These are phyloP conservation scores for Neckera pumila DNA, from an alignment of 225 moss, liverwort and hornwort species.

Conservation along the genomic window DNA sequence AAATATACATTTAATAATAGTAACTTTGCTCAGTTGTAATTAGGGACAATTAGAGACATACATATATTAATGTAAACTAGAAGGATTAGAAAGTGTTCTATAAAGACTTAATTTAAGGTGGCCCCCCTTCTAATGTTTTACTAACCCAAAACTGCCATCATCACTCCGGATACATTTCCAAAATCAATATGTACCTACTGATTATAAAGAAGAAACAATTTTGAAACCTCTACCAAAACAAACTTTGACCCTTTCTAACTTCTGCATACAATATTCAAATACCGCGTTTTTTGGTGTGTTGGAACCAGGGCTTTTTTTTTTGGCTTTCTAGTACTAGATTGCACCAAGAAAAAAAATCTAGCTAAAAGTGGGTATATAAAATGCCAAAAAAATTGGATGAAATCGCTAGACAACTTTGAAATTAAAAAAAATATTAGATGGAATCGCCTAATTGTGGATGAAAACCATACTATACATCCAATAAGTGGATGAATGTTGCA, in stretches of 20 bases:
- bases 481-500: too few relatives aligned
- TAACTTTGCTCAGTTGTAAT: accelerated
- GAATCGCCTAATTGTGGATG: too few relatives aligned
- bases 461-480: too few relatives aligned
- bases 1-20: background rate
- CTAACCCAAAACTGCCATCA: accelerated
- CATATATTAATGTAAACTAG: accelerated
- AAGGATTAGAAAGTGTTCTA: background rate
- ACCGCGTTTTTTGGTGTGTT: accelerated
- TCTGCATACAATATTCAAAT: background rate
- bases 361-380: too few relatives aligned
- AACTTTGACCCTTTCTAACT: background rate
- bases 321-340: too few relatives aligned
- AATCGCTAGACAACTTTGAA: too few relatives aligned
- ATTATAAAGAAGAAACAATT: too few relatives aligned
- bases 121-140: accelerated
- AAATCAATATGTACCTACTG: background rate
- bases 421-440: too few relatives aligned
- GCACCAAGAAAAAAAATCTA: too few relatives aligned
- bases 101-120: background rate
- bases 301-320: too few relatives aligned
- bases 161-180: accelerated
- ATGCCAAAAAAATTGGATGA: too few relatives aligned
- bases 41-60: accelerated
- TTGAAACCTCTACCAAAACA: background rate